Evolutionary conservation across 768 basidiomycete genomes (phyloP).

Genomic region (Naganishia friedmannii): DNA sequence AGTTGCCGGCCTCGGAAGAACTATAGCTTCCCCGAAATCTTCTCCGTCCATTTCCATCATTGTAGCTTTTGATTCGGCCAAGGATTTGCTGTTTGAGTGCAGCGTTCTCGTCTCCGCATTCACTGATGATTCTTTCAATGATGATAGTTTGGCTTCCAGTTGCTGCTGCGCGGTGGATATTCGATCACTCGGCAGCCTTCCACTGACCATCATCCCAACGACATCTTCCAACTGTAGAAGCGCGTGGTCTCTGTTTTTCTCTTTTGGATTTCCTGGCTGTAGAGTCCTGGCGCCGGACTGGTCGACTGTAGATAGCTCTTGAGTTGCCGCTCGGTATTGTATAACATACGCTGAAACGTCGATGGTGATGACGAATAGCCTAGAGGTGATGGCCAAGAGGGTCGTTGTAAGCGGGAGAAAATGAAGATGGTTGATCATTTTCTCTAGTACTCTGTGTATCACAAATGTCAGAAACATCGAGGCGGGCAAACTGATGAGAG

Average conservation of each 20-base stretch:
- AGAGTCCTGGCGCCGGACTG: background rate
- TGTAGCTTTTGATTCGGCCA: background rate
- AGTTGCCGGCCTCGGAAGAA: too few species aligned
- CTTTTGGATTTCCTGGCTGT: background rate
- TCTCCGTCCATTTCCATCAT: slow-evolving; percentile 6
- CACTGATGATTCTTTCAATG: background rate
- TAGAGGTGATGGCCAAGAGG: slow-evolving; percentile 18
- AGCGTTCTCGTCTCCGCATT: background rate
- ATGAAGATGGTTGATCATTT: slow-evolving; percentile 30
- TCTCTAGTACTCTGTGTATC: slow-evolving; percentile 1
- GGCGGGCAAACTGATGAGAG: background rate
- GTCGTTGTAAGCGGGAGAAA: slow-evolving; percentile 23
- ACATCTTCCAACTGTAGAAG: background rate
- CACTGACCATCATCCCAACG: background rate
- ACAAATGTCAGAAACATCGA: background rate
- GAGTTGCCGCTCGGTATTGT: slow-evolving; percentile 10
- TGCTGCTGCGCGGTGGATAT: slow-evolving; percentile 1
- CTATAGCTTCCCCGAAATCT: slow-evolving; percentile 17
- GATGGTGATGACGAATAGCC: slow-evolving; percentile 19
- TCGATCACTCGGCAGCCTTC: background rate
- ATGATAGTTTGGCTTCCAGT: slow-evolving; percentile 2
- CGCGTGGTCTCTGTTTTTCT: background rate
- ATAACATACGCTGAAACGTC: slow-evolving; percentile 2
- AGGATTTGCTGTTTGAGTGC: too few species aligned
- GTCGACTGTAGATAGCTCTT: background rate